Conservation (phyloP, 2,329 filamentous ascomycete genomes). For the Fusarium siculi region DNA sequence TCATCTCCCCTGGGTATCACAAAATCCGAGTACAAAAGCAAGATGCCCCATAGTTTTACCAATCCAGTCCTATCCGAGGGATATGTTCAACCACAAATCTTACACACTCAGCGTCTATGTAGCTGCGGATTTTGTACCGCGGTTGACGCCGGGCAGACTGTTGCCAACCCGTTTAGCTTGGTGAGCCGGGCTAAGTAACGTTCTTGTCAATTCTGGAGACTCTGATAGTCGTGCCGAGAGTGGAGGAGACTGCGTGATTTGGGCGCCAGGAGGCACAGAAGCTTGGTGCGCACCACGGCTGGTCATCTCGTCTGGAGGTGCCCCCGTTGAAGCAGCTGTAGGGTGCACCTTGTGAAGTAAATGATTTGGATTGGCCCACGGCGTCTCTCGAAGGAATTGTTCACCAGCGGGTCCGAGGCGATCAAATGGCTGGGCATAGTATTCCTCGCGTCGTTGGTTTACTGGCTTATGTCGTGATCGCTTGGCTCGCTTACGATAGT, state of each 20-base stretch:
- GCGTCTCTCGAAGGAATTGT: conserved; percentile 87
- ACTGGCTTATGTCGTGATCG: conserved; percentile 52
- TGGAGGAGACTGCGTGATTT: conserved; percentile 43
- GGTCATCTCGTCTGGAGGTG: conserved; percentile 13
- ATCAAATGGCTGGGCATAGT: conserved; percentile 59
- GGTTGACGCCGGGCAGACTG: conserved; percentile 44
- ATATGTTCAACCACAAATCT: conserved; percentile 22
- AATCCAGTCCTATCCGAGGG: conserved; percentile 32
- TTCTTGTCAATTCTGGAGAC: conserved; percentile 58
- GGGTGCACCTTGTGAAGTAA: conserved; percentile 69
- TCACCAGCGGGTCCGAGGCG: conserved; percentile 77
- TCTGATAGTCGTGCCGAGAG: conserved; percentile 48
- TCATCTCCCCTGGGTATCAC: conserved; percentile 52
- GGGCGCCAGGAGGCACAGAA: conserved; percentile 25
- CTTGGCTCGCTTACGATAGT: conserved; percentile 48
- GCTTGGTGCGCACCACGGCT: conserved; percentile 39
- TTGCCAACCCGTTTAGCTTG: conserved; percentile 50
- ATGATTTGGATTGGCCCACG: conserved; percentile 92
- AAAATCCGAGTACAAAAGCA: conserved; percentile 48
- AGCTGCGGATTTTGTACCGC: conserved; percentile 51
- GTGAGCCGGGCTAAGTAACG: conserved; percentile 47
- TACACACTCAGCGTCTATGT: conserved; percentile 37
- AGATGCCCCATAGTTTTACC: conserved; percentile 38
- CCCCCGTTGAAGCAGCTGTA: conserved; percentile 37
- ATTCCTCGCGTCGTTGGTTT: conserved; percentile 58